Conservation (phyloP, 2,329 filamentous ascomycete genomes). For the Fusarium secorum region DNA sequence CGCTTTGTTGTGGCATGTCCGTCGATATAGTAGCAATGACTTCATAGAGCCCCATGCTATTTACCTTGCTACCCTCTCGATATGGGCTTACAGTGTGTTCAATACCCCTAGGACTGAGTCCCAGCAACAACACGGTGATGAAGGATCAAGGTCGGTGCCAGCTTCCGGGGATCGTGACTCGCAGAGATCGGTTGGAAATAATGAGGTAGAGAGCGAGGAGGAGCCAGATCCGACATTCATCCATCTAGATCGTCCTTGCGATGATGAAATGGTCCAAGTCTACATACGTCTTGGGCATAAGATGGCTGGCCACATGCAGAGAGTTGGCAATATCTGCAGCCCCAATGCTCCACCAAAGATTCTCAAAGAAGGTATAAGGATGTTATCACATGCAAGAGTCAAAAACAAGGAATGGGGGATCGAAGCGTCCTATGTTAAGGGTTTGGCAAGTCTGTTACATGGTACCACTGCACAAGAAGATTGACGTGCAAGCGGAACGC, state of each 20-base stretch:
- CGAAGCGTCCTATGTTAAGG: not conserved
- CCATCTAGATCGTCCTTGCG: slow-evolving; percentile 28
- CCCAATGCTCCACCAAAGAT: slow-evolving; percentile 16
- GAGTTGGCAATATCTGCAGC: slow-evolving; percentile 25
- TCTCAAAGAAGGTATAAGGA: slow-evolving; percentile 22
- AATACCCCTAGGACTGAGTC: not conserved
- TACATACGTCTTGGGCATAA: slow-evolving; percentile 31
- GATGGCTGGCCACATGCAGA: slow-evolving; percentile 17
- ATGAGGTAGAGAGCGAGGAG: not conserved
- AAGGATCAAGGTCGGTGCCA: not conserved
- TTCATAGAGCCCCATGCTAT: slow-evolving; percentile 28
- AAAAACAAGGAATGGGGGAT: slow-evolving; percentile 11
- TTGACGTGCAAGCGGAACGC: not conserved
- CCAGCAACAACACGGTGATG: not conserved
- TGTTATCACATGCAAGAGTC: slow-evolving; percentile 3
- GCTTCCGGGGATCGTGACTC: not conserved
- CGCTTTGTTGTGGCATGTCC: slow-evolving; percentile 30
- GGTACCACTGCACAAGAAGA: not conserved
- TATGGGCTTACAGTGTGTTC: slow-evolving; percentile 28
- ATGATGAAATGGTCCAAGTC: slow-evolving; percentile 31
- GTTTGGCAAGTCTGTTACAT: slow-evolving; percentile 1
- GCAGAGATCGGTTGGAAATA: not conserved
- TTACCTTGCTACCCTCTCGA: slow-evolving; percentile 18
- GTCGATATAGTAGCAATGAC: slow-evolving; percentile 23
- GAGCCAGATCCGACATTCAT: slow-evolving; percentile 24